Percentiles rank a stretch among this genome's conserved stretches.
phyloP scores from a whole-genome alignment of 192 early-diverging fungal genomes.

The Mortierella hygrophila region DNA sequence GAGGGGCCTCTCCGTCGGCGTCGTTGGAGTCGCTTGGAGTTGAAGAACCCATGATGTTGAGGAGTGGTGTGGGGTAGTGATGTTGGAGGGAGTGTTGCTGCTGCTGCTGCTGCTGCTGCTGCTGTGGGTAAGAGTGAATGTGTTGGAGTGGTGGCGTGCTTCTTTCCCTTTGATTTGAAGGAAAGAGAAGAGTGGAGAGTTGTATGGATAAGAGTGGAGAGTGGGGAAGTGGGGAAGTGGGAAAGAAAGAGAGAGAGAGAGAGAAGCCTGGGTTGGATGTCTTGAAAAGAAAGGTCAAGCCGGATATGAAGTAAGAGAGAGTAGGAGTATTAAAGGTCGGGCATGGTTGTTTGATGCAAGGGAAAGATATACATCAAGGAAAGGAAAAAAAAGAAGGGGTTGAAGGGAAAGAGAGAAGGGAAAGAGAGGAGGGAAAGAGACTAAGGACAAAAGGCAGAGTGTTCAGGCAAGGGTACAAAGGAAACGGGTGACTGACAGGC shows the following conservation, averaged over 20 bases:
- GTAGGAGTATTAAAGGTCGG: too few relatives aligned
- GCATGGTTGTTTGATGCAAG: too few relatives aligned
- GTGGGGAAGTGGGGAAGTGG: background rate
- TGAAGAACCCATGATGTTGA: slow-evolving; percentile 25
- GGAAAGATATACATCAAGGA: too few relatives aligned
- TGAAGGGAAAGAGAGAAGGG: background rate
- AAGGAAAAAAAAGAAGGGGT: too few relatives aligned
- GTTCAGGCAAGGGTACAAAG: background rate
- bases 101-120: too few relatives aligned
- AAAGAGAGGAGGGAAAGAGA: background rate
- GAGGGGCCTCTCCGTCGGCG: slow-evolving; percentile 52
- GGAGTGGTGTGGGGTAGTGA: background rate
- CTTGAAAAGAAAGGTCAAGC: background rate
- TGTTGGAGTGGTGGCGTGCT: background rate
- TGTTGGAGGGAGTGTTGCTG: background rate
- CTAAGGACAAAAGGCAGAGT: background rate
- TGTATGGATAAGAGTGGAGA: background rate
- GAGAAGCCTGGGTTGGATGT: background rate
- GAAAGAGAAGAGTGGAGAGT: background rate
- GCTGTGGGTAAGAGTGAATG: background rate
- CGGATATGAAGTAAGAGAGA: background rate
- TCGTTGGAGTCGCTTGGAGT: slow-evolving; percentile 44
- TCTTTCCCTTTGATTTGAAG: background rate
- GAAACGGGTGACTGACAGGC: background rate
- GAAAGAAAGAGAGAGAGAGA: background rate